These are phyloP conservation scores for Neospermospora avenae DNA, from an alignment of 2,329 filamentous ascomycete genomes.

Conservation along the genomic window DNA sequence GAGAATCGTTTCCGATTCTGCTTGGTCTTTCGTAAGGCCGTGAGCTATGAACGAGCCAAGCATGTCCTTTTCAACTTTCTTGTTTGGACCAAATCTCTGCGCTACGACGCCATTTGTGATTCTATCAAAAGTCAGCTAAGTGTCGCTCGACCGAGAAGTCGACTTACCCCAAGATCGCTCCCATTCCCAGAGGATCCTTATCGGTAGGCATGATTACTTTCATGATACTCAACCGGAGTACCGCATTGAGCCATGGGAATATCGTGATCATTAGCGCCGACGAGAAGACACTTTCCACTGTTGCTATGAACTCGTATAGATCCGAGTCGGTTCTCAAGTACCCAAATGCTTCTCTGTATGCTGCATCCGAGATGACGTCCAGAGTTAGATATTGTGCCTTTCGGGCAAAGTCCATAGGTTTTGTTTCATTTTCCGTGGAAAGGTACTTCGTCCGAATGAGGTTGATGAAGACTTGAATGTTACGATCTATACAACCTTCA, in stretches of 20 bases:
- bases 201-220: constrained; percentile 8
- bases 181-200: constrained; percentile 38
- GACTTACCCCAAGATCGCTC: constrained; percentile 44
- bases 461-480: constrained; percentile 12
- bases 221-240: constrained; percentile 6
- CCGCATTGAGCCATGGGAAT: constrained; percentile 7
- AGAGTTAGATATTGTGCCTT: constrained; percentile 53
- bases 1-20: constrained; percentile 18
- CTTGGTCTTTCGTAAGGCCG: constrained; percentile 23
- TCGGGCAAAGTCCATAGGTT: constrained; percentile 47
- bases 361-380: constrained; percentile 53
- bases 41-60: constrained; percentile 44
- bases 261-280: constrained; percentile 7
- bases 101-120: constrained; percentile 43
- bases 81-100: constrained; percentile 44
- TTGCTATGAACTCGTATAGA: constrained; percentile 45
- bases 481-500: constrained; percentile 47
- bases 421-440: constrained; percentile 36
- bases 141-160: not conserved
- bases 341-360: constrained; percentile 49
- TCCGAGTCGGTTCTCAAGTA: constrained; percentile 47
- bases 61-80: constrained; percentile 49
- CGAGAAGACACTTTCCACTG: constrained; percentile 2
- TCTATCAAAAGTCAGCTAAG: constrained; percentile 8
- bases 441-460: constrained; percentile 32